Evolutionary conservation across 2,329 filamentous ascomycete species (phyloP).

Genomic region (Fusarium scirpi): DNA sequence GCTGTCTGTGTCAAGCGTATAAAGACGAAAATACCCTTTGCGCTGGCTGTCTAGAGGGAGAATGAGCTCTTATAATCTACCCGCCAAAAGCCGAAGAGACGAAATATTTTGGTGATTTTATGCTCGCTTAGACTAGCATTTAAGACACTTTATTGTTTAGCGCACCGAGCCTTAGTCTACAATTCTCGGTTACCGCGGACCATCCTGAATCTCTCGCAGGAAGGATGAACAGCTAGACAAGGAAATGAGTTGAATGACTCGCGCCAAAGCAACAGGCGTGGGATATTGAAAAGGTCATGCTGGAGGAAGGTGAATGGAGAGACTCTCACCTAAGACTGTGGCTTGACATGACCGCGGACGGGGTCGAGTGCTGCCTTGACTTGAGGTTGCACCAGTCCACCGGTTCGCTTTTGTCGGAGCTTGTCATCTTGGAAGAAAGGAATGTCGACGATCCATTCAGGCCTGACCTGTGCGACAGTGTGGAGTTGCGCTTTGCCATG

Average conservation of each 20-base stretch:
- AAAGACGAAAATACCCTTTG: accelerated
- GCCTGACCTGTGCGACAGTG: background rate
- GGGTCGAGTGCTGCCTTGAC: background rate
- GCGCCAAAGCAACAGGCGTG: no score
- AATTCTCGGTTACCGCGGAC: no score
- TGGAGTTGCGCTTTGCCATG: background rate
- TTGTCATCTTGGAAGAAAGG: background rate
- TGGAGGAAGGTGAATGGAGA: background rate
- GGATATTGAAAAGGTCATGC: no score
- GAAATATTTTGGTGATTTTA: background rate
- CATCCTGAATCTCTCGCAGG: no score
- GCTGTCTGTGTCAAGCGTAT: no score
- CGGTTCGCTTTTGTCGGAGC: background rate
- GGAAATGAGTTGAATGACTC: no score
- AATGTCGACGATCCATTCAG: accelerated
- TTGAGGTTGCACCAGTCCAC: background rate
- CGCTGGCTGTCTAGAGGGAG: no score
- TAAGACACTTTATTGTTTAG: no score
- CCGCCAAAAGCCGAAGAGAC: background rate
- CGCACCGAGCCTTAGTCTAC: accelerated
- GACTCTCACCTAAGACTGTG: background rate
- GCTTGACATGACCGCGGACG: no score
- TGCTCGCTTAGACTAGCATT: accelerated
- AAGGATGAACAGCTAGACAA: no score
- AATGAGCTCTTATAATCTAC: accelerated